These are phyloP conservation scores for Chalciporus chontae DNA, from an alignment of 768 basidiomycete genomes.

Conservation along the genomic window DNA sequence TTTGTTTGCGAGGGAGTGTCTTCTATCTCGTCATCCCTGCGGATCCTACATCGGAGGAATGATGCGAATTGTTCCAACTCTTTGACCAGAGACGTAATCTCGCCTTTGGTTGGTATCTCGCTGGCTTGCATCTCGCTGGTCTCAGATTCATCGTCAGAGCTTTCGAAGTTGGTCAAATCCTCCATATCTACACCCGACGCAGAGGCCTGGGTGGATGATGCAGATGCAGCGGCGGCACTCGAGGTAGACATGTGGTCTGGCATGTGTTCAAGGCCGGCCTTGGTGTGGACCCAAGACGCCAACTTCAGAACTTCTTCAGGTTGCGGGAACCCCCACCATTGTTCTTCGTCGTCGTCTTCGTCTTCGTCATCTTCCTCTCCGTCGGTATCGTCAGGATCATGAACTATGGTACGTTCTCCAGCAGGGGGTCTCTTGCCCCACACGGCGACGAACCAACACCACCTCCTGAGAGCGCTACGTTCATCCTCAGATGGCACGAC, in stretches of 20 bases:
- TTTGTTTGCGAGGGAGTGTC: neutral
- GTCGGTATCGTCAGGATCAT: slow-evolving; percentile 26
- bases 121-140: neutral
- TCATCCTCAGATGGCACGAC: slow-evolving; percentile 43
- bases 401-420: slow-evolving; percentile 22
- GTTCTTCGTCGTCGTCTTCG: slow-evolving; percentile 40
- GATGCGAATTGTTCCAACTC: slow-evolving; percentile 57
- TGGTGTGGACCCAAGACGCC: slow-evolving; percentile 60
- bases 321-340: slow-evolving; percentile 79
- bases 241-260: slow-evolving; percentile 7
- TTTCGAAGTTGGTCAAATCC: slow-evolving; percentile 9
- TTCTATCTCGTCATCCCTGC: slow-evolving; percentile 28
- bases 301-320: slow-evolving; percentile 61
- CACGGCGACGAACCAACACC: slow-evolving; percentile 78
- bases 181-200: slow-evolving; percentile 22
- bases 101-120: slow-evolving; percentile 24
- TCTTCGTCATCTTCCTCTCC: slow-evolving; percentile 21
- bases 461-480: slow-evolving; percentile 50
- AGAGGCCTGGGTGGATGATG: neutral
- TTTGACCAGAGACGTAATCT: slow-evolving; percentile 46
- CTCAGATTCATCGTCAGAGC: slow-evolving; percentile 4
- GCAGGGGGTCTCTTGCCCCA: slow-evolving; percentile 55
- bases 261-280: slow-evolving; percentile 38
- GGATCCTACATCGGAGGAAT: slow-evolving; percentile 56
- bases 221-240: neutral